Percentiles rank a stretch among this genome's conserved stretches.
phyloP scores from a whole-genome alignment of 2,329 filamentous ascomycete species.

The Gliomastix tumulicola region DNA sequence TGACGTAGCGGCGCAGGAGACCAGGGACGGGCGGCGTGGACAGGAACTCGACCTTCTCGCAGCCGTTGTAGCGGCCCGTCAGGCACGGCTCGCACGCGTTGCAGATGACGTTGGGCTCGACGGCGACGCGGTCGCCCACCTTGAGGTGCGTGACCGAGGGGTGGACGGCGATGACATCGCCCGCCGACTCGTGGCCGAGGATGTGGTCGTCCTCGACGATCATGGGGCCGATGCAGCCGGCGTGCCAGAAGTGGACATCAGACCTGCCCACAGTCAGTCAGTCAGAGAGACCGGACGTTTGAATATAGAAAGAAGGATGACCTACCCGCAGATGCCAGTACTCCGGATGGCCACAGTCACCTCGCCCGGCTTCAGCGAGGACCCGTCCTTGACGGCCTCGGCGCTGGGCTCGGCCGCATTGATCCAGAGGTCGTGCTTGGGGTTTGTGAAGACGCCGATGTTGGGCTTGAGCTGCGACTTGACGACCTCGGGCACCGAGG shows the following conservation, averaged over 20 bases:
- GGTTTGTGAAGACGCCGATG: conserved; percentile 95
- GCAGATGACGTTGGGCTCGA: conserved; percentile 94
- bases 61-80: conserved; percentile 92
- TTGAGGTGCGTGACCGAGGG: conserved; percentile 72
- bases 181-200: conserved; percentile 89
- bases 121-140: conserved; percentile 82
- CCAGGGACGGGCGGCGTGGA: conserved; percentile 87
- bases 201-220: conserved; percentile 84
- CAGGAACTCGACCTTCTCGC: conserved; percentile 77
- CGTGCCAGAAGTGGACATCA: conserved; percentile 96
- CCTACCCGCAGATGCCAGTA: conserved; percentile 90
- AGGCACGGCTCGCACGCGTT: conserved; percentile 84
- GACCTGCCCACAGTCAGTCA: conserved; percentile 50
- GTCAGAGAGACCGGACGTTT: too few relatives aligned
- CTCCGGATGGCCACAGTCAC: conserved; percentile 86
- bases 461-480: conserved; percentile 59
- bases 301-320: conserved; percentile 4
- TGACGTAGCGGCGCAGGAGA: conserved; percentile 84
- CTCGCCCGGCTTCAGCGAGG: conserved; percentile 69
- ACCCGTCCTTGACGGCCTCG: conserved; percentile 63
- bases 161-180: conserved; percentile 74
- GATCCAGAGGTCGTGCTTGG: conserved; percentile 85
- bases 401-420: conserved; percentile 68
- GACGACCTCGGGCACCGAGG: conserved; percentile 12
- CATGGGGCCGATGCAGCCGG: conserved; percentile 93